Evolutionary conservation across 768 basidiomycete genomes (phyloP).

Genomic region (Psilocybe cyanescens): DNA sequence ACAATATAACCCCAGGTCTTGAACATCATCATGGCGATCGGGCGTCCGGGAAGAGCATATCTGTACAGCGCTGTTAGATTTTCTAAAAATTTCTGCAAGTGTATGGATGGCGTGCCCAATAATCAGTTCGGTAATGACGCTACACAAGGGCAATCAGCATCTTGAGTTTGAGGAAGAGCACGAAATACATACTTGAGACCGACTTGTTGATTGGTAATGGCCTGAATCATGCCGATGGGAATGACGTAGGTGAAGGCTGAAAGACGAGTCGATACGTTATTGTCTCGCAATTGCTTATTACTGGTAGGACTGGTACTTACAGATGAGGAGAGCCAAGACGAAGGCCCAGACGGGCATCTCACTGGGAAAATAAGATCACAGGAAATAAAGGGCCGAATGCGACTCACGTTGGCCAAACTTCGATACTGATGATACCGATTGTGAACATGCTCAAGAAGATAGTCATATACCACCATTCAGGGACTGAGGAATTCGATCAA

Average conservation of each 20-base stretch:
- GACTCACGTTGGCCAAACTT: slow-evolving; percentile 56
- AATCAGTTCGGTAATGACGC: slow-evolving; percentile 78
- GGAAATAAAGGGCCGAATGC: slow-evolving; percentile 40
- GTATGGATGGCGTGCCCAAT: slow-evolving; percentile 61
- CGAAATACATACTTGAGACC: slow-evolving; percentile 48
- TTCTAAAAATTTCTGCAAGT: not conserved
- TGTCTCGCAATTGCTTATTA: slow-evolving; percentile 17
- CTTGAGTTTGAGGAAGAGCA: not conserved
- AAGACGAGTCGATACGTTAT: not conserved
- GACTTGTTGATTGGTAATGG: slow-evolving; percentile 79
- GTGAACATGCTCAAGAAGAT: slow-evolving; percentile 70
- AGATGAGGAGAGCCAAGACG: slow-evolving; percentile 63
- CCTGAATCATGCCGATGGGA: slow-evolving; percentile 64
- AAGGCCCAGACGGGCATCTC: slow-evolving; percentile 47
- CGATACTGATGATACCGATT: slow-evolving; percentile 66
- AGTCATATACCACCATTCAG: slow-evolving; percentile 80
- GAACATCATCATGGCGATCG: slow-evolving; percentile 75
- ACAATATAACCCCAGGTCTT: slow-evolving; percentile 62
- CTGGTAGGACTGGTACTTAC: slow-evolving; percentile 39
- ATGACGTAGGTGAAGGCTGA: slow-evolving; percentile 64
- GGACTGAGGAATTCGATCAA: slow-evolving; percentile 37
- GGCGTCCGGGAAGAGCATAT: slow-evolving; percentile 68
- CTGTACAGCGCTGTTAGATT: slow-evolving; percentile 30
- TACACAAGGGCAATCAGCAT: slow-evolving; percentile 19
- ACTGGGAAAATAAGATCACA: slow-evolving; percentile 44